These are phyloP conservation scores for Thelephora terrestris DNA, from an alignment of 1,284 basidiomycete genomes.

Conservation along the genomic window DNA sequence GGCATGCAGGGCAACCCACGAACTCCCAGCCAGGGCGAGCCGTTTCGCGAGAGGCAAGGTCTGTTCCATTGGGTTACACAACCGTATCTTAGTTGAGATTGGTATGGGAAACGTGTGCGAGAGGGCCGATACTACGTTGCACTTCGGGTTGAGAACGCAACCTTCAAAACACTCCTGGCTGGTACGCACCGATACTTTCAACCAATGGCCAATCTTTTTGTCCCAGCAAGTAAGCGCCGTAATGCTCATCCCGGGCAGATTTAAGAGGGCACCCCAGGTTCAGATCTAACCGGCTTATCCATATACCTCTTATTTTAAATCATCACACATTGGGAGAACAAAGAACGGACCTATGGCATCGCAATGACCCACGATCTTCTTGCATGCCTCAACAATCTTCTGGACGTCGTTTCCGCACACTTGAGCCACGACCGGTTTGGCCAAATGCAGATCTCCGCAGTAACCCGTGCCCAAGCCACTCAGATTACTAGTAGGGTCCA, in stretches of 20 bases:
- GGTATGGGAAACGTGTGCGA: conserved; percentile 48
- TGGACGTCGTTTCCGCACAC: conserved; percentile 61
- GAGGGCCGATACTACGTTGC: conserved; percentile 43
- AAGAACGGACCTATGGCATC: conserved; percentile 45
- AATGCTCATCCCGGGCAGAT: conserved; percentile 53
- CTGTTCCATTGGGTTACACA: conserved; percentile 32
- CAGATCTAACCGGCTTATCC: conserved; percentile 30
- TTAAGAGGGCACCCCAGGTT: conserved; percentile 67
- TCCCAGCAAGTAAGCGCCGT: conserved; percentile 62
- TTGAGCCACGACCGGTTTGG: conserved; percentile 53
- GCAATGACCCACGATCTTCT: conserved; percentile 44
- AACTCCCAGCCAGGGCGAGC: conserved; percentile 50
- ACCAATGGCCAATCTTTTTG: conserved; percentile 64
- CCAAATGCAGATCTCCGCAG: conserved; percentile 9
- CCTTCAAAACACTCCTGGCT: not conserved
- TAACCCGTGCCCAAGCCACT: conserved; percentile 8
- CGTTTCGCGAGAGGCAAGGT: conserved; percentile 47
- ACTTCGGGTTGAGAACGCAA: not conserved
- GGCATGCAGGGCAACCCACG: conserved; percentile 63
- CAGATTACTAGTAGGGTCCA: conserved; percentile 15
- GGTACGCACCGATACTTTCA: conserved; percentile 41
- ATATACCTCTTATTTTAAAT: not conserved
- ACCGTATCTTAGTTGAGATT: conserved; percentile 47
- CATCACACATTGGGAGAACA: not conserved
- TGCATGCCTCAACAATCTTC: conserved; percentile 44